phyloP scores from a whole-genome alignment of 2,329 filamentous ascomycete species.

The Fusarium sp. region DNA sequence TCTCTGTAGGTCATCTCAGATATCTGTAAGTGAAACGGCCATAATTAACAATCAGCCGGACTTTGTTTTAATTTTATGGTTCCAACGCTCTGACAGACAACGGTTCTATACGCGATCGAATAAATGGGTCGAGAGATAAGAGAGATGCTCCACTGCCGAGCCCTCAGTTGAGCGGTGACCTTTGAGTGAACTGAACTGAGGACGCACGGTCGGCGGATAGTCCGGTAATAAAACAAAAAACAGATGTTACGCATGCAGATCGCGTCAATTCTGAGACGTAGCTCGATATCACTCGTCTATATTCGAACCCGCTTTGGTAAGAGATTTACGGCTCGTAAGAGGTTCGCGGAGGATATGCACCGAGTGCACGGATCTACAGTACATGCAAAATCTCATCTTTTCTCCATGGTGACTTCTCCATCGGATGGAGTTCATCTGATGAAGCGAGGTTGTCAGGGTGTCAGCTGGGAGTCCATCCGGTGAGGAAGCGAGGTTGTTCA shows the following conservation, averaged over 20 bases:
- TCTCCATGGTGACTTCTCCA: background rate
- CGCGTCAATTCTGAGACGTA: background rate
- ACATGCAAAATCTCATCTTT: background rate
- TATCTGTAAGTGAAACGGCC: background rate
- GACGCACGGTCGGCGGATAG: background rate
- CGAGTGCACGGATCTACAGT: background rate
- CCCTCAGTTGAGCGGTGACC: background rate
- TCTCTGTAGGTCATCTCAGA: background rate
- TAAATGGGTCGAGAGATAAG: background rate
- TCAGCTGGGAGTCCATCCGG: background rate
- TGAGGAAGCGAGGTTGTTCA: background rate
- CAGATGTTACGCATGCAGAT: background rate
- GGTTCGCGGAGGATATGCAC: background rate
- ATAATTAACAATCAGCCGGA: background rate
- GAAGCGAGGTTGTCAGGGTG: background rate
- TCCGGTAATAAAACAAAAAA: background rate
- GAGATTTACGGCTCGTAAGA: background rate
- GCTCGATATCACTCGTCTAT: background rate
- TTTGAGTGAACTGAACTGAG: background rate
- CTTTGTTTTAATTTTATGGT: background rate
- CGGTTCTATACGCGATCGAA: background rate
- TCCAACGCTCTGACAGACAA: background rate
- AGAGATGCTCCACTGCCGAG: background rate
- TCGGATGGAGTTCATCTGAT: background rate
- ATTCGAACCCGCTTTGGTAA: background rate